Evolutionary conservation across 257 asterid species (phyloP), one percentile per base, ranked within the genome.

Genomic region (Ballota nigra): DNA sequence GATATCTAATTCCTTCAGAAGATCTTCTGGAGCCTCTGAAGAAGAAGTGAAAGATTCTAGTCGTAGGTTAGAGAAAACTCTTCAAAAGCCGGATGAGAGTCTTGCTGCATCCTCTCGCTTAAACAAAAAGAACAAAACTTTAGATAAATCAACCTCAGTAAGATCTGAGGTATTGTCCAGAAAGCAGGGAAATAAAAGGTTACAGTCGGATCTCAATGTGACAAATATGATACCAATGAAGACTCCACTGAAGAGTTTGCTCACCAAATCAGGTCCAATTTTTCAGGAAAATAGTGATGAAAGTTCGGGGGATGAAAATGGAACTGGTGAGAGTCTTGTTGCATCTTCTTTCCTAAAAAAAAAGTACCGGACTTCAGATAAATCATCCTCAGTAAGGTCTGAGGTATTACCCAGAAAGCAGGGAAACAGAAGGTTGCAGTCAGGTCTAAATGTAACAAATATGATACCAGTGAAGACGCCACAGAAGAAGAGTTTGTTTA

Each of bases 301-400:
- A 81, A 86, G 92, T 84, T 81, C 89, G 47, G 75, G 71, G 19
- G 87, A 73, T 73, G 92, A 86, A 66, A 84, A 79, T 78, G 82
- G 71, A 72, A 52, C 57, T 78, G 71, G 83, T 34, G 73, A 80
- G 58, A 87, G 86, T n/a, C 74, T 43, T 40, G 69, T 81, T 45
- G 86, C 81, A 64, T 86, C 95, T 62, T 75, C 85, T 58, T 18
- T 1, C 69, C 45, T 26, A 12, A 70, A 76, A 66, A 77, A 75
- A 33, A 79, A 62, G 65, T 73, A 74, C 15, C 79, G 24, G 29
- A 69, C 86, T 78, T 62, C 63, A 72, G 74, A 56, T 59, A 77
- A 77, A 80, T 58, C 82, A 41, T 82, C 77, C 74, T 67, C 79
- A 20, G 74, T 59, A 66, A 68, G 83, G 71, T 70, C 84, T 12